A percentile compares a stretch with the other conserved stretches of the same genome.
Conservation (phyloP, 2,329 filamentous ascomycete genomes). For the Colletotrichum eleusines region DNA sequence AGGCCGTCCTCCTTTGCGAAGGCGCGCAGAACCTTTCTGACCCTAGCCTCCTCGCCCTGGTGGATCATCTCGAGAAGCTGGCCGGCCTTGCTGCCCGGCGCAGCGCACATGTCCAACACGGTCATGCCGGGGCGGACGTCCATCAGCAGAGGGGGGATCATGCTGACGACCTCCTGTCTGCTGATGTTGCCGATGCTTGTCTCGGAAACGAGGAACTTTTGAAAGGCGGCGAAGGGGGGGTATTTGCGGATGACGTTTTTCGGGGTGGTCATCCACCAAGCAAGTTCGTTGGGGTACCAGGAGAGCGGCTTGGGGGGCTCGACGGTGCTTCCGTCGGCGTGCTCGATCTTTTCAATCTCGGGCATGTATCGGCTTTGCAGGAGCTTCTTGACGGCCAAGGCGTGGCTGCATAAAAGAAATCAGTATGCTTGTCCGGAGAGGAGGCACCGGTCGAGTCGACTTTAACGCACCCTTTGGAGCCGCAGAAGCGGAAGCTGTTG, state of each 20-base stretch:
- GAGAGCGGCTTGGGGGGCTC: constrained; percentile 84
- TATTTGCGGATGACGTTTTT: constrained; percentile 97
- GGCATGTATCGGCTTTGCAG: constrained; percentile 92
- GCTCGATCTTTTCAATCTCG: constrained; percentile 85
- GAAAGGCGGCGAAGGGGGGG: constrained; percentile 92
- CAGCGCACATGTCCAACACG: constrained; percentile 95
- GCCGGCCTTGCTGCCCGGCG: constrained; percentile 95
- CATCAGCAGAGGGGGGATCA: constrained; percentile 96
- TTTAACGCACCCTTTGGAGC: constrained; percentile 82
- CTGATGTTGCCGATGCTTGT: constrained; percentile 98
- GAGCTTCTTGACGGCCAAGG: constrained; percentile 89
- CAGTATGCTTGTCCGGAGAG: constrained; percentile 12
- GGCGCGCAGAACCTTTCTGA: constrained; percentile 76
- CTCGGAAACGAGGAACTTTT: constrained; percentile 97
- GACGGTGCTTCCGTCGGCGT: constrained; percentile 84
- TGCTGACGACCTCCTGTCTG: constrained; percentile 96
- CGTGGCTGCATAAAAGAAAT: constrained; percentile 70
- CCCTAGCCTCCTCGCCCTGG: constrained; percentile 88
- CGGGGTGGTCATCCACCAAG: constrained; percentile 98
- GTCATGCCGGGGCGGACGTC: constrained; percentile 92
- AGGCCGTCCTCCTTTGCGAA: constrained; percentile 72
- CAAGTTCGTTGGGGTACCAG: constrained; percentile 95
- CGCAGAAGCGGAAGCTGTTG: constrained; percentile 97
- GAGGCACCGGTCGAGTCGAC: not conserved
- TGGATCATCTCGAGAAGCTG: constrained; percentile 97